These are phyloP conservation scores for Acorus gramineus DNA, from an alignment of 106 monocot genomes.

Conservation along the genomic window DNA sequence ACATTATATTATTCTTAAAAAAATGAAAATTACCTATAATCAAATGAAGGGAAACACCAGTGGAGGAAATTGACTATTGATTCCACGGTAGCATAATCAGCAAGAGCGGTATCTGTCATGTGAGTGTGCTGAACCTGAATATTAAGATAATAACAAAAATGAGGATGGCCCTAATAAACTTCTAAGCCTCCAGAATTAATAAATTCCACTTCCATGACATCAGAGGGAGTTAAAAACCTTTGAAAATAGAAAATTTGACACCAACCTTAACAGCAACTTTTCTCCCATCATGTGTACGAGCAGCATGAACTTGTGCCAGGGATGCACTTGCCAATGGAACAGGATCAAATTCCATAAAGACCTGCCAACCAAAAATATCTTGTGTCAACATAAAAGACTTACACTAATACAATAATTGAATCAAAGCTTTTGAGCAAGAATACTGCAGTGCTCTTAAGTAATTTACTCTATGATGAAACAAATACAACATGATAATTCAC, in stretches of 20 bases:
- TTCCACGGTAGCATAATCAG: slow-evolving; percentile 87
- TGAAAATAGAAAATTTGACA: background rate
- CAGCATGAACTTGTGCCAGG: slow-evolving; percentile 97
- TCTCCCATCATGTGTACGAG: slow-evolving; percentile 64
- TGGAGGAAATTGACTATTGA: slow-evolving; percentile 75
- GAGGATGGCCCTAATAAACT: slow-evolving; percentile 3
- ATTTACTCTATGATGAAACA: too few relatives aligned
- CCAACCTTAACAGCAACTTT: slow-evolving; percentile 91
- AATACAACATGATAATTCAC: too few relatives aligned
- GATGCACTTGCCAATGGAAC: slow-evolving; percentile 90
- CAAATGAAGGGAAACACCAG: slow-evolving; percentile 85
- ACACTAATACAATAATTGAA: background rate
- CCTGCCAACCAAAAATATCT: slow-evolving; percentile 15
- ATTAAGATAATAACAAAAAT: slow-evolving; percentile 1
- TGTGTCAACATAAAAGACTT: slow-evolving; percentile 3
- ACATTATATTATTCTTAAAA: background rate
- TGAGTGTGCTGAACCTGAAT: slow-evolving; percentile 85
- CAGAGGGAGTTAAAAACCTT: background rate
- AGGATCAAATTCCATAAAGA: slow-evolving; percentile 77
- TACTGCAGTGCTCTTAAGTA: too few relatives aligned
- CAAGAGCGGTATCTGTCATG: slow-evolving; percentile 74
- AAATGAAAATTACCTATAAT: slow-evolving; percentile 62
- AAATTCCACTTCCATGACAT: too few relatives aligned
- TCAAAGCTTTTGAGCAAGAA: background rate
- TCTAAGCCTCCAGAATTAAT: background rate